Percentiles rank a stretch among this genome's conserved stretches.
Conservation (phyloP, 371 early-diverging fungal genomes). For the Actinomortierella wolfii region DNA sequence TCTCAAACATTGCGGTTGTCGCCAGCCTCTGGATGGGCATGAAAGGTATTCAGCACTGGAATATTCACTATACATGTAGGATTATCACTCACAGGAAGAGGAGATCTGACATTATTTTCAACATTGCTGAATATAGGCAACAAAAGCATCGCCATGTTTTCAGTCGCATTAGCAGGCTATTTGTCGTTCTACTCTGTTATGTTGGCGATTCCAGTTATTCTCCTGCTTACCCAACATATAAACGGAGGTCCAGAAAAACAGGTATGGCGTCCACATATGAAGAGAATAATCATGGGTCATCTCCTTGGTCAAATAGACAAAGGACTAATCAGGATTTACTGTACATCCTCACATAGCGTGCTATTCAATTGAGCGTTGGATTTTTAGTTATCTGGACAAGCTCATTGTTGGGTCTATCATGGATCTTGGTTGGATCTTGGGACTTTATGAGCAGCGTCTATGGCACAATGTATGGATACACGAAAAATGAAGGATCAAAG, state of each 20-base stretch:
- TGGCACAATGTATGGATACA: constrained; percentile 72
- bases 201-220: constrained; percentile 71
- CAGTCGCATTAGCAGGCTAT: constrained; percentile 77
- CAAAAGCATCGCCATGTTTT: constrained; percentile 59
- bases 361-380: constrained; percentile 8
- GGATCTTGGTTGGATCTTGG: constrained; percentile 70
- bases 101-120: background rate
- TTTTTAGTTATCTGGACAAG: constrained; percentile 48
- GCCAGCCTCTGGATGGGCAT: constrained; percentile 69
- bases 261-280: constrained; percentile 1
- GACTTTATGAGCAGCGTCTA: constrained; percentile 72
- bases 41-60: constrained; percentile 49
- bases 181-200: constrained; percentile 83
- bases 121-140: constrained; percentile 47
- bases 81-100: background rate
- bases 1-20: constrained; percentile 74
- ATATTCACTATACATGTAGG: background rate
- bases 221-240: constrained; percentile 39
- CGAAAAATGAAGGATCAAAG: no score
- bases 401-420: constrained; percentile 60
- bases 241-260: constrained; percentile 2
- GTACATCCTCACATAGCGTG: background rate
- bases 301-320: no score
- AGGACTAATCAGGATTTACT: constrained; percentile 2
- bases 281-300: no score